Percentiles rank a stretch among this genome's conserved stretches.
Conservation (phyloP, 2,329 filamentous ascomycete species). For the Arthrobotrys pseudoclavata region DNA sequence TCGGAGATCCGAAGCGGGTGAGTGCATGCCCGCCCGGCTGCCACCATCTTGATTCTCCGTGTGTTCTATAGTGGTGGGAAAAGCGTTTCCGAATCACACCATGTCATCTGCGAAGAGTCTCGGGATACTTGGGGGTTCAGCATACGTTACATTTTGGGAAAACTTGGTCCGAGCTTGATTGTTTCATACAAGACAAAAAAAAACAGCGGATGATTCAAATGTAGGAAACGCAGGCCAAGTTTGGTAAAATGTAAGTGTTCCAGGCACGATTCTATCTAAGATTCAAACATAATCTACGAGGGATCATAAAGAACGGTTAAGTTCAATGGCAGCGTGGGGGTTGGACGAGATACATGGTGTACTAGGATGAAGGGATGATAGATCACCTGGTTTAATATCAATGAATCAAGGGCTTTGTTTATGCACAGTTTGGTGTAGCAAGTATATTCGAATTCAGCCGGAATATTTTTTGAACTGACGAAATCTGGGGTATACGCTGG, state of each 20-base stretch:
- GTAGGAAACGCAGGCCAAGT: neutral
- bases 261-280: too few relatives aligned
- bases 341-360: neutral
- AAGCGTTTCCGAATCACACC: slow-evolving; percentile 41
- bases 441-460: slow-evolving; percentile 13
- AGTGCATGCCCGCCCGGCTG: slow-evolving; percentile 33
- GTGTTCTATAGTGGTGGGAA: slow-evolving; percentile 51
- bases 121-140: neutral
- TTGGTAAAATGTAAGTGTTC: slow-evolving; percentile 1
- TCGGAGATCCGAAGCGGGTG: slow-evolving; percentile 54
- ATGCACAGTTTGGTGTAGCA: slow-evolving; percentile 7
- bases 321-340: slow-evolving; percentile 22
- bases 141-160: neutral
- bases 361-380: slow-evolving; percentile 4
- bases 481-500: slow-evolving; percentile 23
- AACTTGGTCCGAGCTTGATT: slow-evolving; percentile 21
- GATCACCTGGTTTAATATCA: slow-evolving; percentile 2
- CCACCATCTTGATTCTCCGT: slow-evolving; percentile 59
- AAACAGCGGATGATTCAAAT: neutral
- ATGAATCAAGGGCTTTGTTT: slow-evolving; percentile 12
- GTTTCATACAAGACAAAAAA: slow-evolving; percentile 4
- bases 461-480: slow-evolving; percentile 20
- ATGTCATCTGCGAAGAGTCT: neutral
- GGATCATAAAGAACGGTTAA: slow-evolving; percentile 1
- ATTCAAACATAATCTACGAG: too few relatives aligned